Percentiles rank a stretch among this genome's conserved stretches.
Conservation (phyloP, 1,139 yeast species). For the Wickerhamiella pararugosa region DNA sequence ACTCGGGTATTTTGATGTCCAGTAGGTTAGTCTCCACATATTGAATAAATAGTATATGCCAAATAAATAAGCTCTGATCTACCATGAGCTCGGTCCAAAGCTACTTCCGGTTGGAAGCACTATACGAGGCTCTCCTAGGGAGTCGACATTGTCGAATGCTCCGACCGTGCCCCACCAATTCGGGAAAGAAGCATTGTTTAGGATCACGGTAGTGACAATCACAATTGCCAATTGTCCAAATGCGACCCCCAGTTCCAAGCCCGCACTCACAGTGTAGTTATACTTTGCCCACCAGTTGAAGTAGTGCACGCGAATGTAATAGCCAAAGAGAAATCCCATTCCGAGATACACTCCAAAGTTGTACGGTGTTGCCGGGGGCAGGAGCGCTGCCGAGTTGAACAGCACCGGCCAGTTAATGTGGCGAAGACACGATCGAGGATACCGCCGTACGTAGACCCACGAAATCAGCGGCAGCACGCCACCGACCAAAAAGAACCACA, state of each 20-base stretch:
- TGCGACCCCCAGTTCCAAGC: slow-evolving; percentile 42
- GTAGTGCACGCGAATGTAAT: slow-evolving; percentile 34
- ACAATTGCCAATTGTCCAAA: slow-evolving; percentile 36
- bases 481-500: slow-evolving; percentile 35
- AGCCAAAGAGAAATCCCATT: slow-evolving; percentile 39
- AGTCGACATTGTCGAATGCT: slow-evolving; percentile 19
- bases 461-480: slow-evolving; percentile 30
- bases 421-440: slow-evolving; percentile 34
- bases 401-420: slow-evolving; percentile 36
- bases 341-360: slow-evolving; percentile 35
- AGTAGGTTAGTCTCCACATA: too few relatives aligned
- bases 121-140: slow-evolving; percentile 13
- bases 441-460: slow-evolving; percentile 35
- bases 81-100: slow-evolving; percentile 21
- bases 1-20: too few relatives aligned
- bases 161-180: slow-evolving; percentile 46
- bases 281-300: slow-evolving; percentile 56
- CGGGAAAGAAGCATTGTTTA: slow-evolving; percentile 26
- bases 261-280: slow-evolving; percentile 44
- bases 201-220: slow-evolving; percentile 23
- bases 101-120: slow-evolving; percentile 15
- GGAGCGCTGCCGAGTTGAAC: slow-evolving; percentile 34
- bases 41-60: too few relatives aligned
- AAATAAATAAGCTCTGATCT: background rate
- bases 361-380: slow-evolving; percentile 42